These are phyloP conservation scores for Colletotrichum paranaense DNA, from an alignment of 2,329 filamentous ascomycete genomes.

Conservation along the genomic window DNA sequence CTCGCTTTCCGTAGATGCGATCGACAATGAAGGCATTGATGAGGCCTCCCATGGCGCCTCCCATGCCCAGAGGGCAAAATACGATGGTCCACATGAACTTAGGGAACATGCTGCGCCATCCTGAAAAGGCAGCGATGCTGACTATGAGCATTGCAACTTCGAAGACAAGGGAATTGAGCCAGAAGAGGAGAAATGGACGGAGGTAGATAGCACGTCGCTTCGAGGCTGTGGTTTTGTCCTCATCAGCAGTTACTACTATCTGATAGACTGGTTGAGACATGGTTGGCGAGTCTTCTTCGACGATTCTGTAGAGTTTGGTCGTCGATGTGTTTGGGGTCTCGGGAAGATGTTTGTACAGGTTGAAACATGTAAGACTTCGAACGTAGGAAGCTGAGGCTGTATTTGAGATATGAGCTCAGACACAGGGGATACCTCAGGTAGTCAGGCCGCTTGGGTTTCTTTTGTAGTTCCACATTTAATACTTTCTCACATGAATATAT, in stretches of 20 bases:
- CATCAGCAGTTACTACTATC: background rate
- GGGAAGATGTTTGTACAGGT: background rate
- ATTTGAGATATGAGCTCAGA: too few species aligned
- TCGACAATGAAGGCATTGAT: slow-evolving; percentile 11
- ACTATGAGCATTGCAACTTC: slow-evolving; percentile 2
- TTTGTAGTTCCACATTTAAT: too few species aligned
- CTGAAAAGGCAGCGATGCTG: background rate
- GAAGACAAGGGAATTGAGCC: slow-evolving; percentile 3
- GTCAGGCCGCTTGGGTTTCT: too few species aligned
- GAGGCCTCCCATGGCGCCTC: slow-evolving; percentile 1
- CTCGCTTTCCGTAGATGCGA: background rate
- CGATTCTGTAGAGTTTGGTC: background rate
- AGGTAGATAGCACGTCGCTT: slow-evolving; percentile 3
- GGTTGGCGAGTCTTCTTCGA: background rate
- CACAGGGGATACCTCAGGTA: too few species aligned
- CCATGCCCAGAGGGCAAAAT: slow-evolving; percentile 6
- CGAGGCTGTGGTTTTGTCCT: background rate
- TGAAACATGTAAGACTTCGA: background rate
- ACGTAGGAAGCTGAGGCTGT: background rate
- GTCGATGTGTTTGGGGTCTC: background rate
- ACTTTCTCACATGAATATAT: too few species aligned
- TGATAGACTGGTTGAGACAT: background rate
- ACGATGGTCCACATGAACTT: background rate
- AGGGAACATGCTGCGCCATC: background rate
- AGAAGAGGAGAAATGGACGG: slow-evolving; percentile 1